phyloP scores from a whole-genome alignment of 2,329 filamentous ascomycete species.

The Chaetomium globosum region DNA sequence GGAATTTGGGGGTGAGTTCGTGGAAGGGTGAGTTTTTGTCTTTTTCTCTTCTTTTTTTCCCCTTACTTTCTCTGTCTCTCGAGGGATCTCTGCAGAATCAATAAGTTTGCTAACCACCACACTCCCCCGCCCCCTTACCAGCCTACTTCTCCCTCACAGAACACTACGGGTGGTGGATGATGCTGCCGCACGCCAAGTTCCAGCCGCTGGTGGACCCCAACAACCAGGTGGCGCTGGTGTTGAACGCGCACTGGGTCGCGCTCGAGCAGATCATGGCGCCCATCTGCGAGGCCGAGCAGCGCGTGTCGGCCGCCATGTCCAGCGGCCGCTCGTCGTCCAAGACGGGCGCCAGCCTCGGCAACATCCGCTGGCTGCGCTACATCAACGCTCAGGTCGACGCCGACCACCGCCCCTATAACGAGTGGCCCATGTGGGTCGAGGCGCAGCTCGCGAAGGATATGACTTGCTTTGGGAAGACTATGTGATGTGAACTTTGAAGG shows the following conservation, averaged over 20 bases:
- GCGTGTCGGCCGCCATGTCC: slow-evolving; percentile 34
- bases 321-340: slow-evolving; percentile 1
- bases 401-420: slow-evolving; percentile 51
- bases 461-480: slow-evolving; percentile 49
- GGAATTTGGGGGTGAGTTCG: slow-evolving; percentile 53
- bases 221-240: slow-evolving; percentile 51
- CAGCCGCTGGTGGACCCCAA: slow-evolving; percentile 52
- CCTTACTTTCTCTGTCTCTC: background rate
- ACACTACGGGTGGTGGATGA: slow-evolving; percentile 62
- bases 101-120: background rate
- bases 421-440: slow-evolving; percentile 60
- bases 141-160: slow-evolving; percentile 55
- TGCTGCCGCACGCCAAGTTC: slow-evolving; percentile 57
- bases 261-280: slow-evolving; percentile 58
- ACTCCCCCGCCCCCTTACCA: slow-evolving; percentile 30
- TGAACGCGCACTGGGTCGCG: slow-evolving; percentile 59
- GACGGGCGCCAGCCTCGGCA: slow-evolving; percentile 46
- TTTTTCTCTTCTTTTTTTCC: background rate
- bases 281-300: slow-evolving; percentile 49
- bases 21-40: slow-evolving; percentile 50
- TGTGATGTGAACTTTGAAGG: background rate
- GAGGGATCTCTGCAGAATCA: too few relatives aligned
- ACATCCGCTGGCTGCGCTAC: slow-evolving; percentile 54
- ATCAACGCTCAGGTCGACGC: slow-evolving; percentile 53
- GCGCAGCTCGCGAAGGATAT: slow-evolving; percentile 51